These are phyloP conservation scores for Aspergillus caelatus DNA, from an alignment of 2,329 filamentous ascomycete genomes.

Conservation along the genomic window DNA sequence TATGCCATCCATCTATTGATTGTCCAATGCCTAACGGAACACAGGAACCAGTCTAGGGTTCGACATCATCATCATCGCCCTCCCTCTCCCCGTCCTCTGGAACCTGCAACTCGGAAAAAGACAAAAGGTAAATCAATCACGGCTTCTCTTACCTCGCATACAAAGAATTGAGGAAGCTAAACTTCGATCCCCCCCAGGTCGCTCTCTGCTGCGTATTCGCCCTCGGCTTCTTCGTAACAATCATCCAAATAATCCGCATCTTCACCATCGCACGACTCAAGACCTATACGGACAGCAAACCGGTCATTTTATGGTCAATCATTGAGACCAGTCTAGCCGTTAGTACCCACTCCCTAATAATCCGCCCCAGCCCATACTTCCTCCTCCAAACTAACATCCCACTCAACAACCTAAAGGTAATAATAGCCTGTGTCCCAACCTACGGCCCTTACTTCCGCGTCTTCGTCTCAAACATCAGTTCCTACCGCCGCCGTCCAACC, in stretches of 20 bases:
- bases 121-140: conserved; percentile 19
- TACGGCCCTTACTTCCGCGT: conserved; percentile 46
- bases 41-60: conserved; percentile 26
- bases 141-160: background rate
- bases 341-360: background rate
- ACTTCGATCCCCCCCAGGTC: conserved; percentile 28
- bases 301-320: conserved; percentile 50
- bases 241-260: conserved; percentile 56
- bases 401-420: conserved; percentile 25
- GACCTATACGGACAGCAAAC: conserved; percentile 50
- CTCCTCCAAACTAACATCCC: background rate
- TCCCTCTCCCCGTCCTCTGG: conserved; percentile 29
- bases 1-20: background rate
- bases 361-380: background rate
- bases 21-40: background rate
- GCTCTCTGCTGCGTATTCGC: conserved; percentile 50
- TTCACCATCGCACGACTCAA: conserved; percentile 50
- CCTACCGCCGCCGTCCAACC: conserved; percentile 18
- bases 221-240: conserved; percentile 55
- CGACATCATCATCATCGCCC: conserved; percentile 28
- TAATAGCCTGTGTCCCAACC: conserved; percentile 47
- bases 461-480: conserved; percentile 22
- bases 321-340: conserved; percentile 51
- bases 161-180: background rate
- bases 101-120: conserved; percentile 18